Evolutionary conservation across 352 stramenopile genomes (phyloP).

Genomic region (Pythium rhizo-oryzae): DNA sequence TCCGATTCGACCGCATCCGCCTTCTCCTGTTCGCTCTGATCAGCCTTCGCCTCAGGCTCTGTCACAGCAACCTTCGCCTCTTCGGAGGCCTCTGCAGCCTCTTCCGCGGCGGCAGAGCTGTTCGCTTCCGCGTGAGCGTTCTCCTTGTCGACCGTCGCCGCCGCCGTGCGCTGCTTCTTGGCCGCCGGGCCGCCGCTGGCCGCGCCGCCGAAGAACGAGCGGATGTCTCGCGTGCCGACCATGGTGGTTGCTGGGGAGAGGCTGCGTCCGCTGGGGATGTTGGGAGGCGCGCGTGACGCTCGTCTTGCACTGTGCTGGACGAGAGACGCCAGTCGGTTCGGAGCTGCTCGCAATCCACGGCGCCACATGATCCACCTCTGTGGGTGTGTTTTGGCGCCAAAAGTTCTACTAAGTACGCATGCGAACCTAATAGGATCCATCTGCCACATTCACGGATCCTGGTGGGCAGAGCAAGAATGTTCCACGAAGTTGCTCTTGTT

Average conservation of each 20-base stretch:
- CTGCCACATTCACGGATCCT: background rate
- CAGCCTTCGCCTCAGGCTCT: background rate
- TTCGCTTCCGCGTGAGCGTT: background rate
- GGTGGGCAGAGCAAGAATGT: background rate
- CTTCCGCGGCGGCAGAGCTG: background rate
- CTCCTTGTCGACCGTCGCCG: background rate
- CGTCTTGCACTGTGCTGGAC: background rate
- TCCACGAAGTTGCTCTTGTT: conserved; percentile 1
- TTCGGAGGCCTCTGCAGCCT: background rate
- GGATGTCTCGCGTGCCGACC: conserved; percentile 46
- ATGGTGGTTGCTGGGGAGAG: conserved; percentile 1
- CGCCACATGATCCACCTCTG: background rate
- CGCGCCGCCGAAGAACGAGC: conserved; percentile 53
- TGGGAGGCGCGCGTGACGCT: background rate
- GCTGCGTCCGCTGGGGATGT: background rate
- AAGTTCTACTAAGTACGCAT: background rate
- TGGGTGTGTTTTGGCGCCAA: conserved; percentile 12
- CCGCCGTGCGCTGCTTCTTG: conserved; percentile 14
- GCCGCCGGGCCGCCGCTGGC: conserved; percentile 22
- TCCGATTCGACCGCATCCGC: conserved; percentile 3
- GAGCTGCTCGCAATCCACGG: background rate
- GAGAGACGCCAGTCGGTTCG: background rate
- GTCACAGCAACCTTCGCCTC: background rate
- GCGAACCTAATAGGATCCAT: background rate
- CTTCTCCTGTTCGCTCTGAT: background rate